Evolutionary conservation across 1,139 yeast genomes (phyloP), one percentile per base, ranked within the genome.

Genomic region (Lizanozyma gosingica): DNA sequence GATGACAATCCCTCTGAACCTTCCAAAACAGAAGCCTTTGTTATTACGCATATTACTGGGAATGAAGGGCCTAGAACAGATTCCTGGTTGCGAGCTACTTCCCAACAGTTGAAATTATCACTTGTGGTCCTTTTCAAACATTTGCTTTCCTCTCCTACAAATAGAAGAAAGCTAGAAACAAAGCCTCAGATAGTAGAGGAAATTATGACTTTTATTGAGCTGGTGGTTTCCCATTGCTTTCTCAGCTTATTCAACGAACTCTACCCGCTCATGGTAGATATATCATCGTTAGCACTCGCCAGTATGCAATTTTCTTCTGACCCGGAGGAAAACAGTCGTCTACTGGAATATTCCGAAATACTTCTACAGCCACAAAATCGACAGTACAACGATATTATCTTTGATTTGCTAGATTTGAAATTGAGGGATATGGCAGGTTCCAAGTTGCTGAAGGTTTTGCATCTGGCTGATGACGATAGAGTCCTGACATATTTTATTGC

Each of bases 61-160:
- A 22, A 22, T 11, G 29, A 22, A 22, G 29, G 29, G 29, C 45
- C 45, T 16, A 48, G 66, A 37, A 49, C 58, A 3, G 43, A 45
- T 15, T 48, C 60, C 4, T 69, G 75, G 76, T 49, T 67, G 14
- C 48, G 43, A 15, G 71, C 72, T 1, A 65, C 72, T 2, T 54
- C 72, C 1, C 60, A 59, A 37, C 70, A 68, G 45, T 53, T 69
- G 38, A 66, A 67, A 38, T 43, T 65, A 3, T 57, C 71, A 0
- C 50, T 69, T 37, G 51, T 55, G 14, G 49, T 60, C 0, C 50
- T 68, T 14, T 65, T 68, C 51, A 64, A 60, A 42, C 50, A 56
- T 33, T 39, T 67, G 3, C 40, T 60, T 15, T 35, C 47, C 18
- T 42, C 45, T 15, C 33, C 47, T 4, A 40, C 44, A 35, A 47